Base-by-base conservation (phyloP, 441 rosid genomes). In the Pelargonium myrrhifolium region DNA sequence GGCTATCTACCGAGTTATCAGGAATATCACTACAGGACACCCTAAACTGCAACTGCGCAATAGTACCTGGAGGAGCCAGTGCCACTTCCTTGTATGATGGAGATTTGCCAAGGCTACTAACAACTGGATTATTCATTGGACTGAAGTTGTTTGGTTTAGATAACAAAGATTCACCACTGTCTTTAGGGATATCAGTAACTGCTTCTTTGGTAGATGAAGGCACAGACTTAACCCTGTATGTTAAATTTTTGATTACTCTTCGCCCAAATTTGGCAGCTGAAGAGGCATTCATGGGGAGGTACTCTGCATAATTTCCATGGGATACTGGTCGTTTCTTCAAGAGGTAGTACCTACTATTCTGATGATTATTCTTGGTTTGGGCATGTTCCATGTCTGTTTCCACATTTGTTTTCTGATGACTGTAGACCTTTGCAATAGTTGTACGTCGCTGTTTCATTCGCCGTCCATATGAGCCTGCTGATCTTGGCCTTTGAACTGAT, bases 1-100 rank as follows among this genome's bases (percentile, higher is more conserved):
- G 40, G 55, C 43, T 21, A n/a, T 73, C 72, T 84, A 88, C 71
- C 74, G 81, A 69, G 53, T 77, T 42, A 53, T 65, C 42, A 0
- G 76, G 67, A 69, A 28, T 56, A 73, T 78, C 76, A 70, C 66
- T 87, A 76, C 81, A 76, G 45, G 96, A 89, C 76, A 79, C 64
- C 74, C 75, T 87, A 86, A 75, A 89, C 96, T 12, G 92, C 76
- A 71, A 85, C 84, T 92, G 92, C 67, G 89, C 97, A 75, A 95
- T 89, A 17, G 96, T 89, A 72, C 99, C 97, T 31, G 96, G 99
- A 62, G 95, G 97, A 62, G 98, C 98, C 80, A 92, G 73, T 66
- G 99, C 99, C 78, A 95, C 99, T 84, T 95, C 99, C 77, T 95
- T 95, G 79, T 95, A 95, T 77, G 99, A 90, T 82, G 93, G 90